Evolutionary conservation across 129 eudicot genomes (phyloP), one percentile per base, ranked within the genome.

Genomic region (Glebionis coronaria): DNA sequence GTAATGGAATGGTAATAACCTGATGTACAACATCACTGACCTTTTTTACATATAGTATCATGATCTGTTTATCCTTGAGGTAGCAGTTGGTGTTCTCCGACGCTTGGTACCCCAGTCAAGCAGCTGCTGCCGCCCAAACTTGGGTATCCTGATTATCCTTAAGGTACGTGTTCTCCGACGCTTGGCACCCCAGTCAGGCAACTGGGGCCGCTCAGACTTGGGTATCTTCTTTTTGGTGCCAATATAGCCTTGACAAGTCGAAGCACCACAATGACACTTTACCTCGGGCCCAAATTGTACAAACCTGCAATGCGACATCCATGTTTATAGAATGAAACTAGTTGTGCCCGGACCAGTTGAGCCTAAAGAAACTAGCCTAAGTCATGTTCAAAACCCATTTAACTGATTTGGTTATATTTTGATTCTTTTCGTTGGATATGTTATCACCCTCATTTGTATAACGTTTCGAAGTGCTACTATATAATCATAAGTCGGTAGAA

Each of bases 221-320:
- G 75, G 38, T 9, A 69, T 67, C 80, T 83, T 88, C 75, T 70
- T 83, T 74, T 80, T 87, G 9, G 85, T 83, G 23, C 96, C 98
- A 4, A 92, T 88, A 77, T 78, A 80, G 23, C 98, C 96, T 76
- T 82, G 89, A 69, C 98, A 92, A 62, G 79, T 88, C 25, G 78
- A 58, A 29, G 96, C 91, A 15, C 96, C 96, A 40, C 96, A 92
- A 4, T 83, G 75, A 69, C 98, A 92, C 84, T 83, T 83, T 2
- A 92, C 98, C 74, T 88, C 98, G 0, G 89, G 80, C 61, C 98
- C 96, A 42, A 92, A 92, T 44, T 92, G 98, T 65, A 85, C 91
- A 84, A 92, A 92, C 75, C 98, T 92, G 76, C 44, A 23, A 14
- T 23, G 14, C 63, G 28, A 58, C 3, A 58, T 58, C 19, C 40